Percentiles rank a stretch among this genome's conserved stretches.
Evolutionary conservation across 2,329 filamentous ascomycete genomes (phyloP).

Genomic region (Byssothecium circinans): DNA sequence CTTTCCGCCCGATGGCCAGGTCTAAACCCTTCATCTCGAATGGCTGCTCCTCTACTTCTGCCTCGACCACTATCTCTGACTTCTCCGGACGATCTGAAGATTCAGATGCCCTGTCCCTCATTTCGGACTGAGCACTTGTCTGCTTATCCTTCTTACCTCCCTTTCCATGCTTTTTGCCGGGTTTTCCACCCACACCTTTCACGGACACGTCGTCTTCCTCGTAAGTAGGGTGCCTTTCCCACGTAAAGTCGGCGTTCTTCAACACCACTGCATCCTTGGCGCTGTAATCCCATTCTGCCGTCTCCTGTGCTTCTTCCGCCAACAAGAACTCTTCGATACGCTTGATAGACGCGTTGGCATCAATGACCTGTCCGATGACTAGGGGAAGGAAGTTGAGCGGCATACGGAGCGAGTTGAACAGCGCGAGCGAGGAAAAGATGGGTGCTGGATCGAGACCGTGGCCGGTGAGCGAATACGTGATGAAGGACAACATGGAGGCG

Average conservation of each 20-base stretch:
- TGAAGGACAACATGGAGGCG: constrained; percentile 92
- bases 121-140: constrained; percentile 30
- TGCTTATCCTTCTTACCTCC: constrained; percentile 52
- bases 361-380: constrained; percentile 84
- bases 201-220: constrained; percentile 40
- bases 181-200: constrained; percentile 33
- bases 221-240: constrained; percentile 70
- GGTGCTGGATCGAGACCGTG: constrained; percentile 72
- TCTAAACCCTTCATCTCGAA: constrained; percentile 73
- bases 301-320: constrained; percentile 80
- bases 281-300: constrained; percentile 59
- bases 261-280: constrained; percentile 66
- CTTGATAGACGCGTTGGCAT: constrained; percentile 81
- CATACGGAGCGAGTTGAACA: constrained; percentile 90
- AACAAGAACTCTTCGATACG: constrained; percentile 87
- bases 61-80: constrained; percentile 49
- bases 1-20: constrained; percentile 70
- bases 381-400: constrained; percentile 87
- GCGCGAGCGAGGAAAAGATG: constrained; percentile 87
- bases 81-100: constrained; percentile 56
- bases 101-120: constrained; percentile 36
- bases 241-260: constrained; percentile 76
- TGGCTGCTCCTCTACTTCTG: constrained; percentile 63
- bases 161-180: constrained; percentile 50
- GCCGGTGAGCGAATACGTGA: constrained; percentile 69